Percentiles rank a stretch among this genome's conserved stretches.
These are phyloP conservation scores for Trypanosoma platydactyli DNA, from an alignment of 208 protist species.

Conservation along the genomic window DNA sequence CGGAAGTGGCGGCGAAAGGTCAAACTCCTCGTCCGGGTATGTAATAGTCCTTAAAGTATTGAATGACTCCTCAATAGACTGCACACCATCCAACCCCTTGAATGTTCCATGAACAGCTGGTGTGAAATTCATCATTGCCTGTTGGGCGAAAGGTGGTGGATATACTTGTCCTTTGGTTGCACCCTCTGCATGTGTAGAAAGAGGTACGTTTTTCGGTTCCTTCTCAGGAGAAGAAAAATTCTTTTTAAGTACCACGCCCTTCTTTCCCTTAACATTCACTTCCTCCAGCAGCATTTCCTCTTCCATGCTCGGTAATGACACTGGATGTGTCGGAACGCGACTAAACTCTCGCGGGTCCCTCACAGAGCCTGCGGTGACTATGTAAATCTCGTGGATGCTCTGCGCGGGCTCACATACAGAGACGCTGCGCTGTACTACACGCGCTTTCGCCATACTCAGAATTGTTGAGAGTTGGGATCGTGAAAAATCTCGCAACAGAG, in stretches of 20 bases:
- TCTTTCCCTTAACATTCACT: constrained; percentile 15
- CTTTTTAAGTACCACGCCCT: not conserved
- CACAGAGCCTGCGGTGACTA: constrained; percentile 64
- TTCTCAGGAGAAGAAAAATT: not conserved
- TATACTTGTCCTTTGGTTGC: too few relatives aligned
- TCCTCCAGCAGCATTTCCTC: constrained; percentile 27
- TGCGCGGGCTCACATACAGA: constrained; percentile 79
- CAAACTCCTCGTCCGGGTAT: constrained; percentile 67
- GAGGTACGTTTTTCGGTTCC: not conserved
- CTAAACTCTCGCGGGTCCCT: constrained; percentile 71
- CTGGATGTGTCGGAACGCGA: constrained; percentile 47
- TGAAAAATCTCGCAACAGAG: constrained; percentile 65
- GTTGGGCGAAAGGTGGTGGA: too few relatives aligned
- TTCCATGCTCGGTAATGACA: constrained; percentile 36
- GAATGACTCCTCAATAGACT: too few relatives aligned
- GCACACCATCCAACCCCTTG: too few relatives aligned
- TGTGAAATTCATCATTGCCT: too few relatives aligned
- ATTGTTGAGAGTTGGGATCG: constrained; percentile 45
- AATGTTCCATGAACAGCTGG: too few relatives aligned
- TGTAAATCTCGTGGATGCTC: constrained; percentile 67
- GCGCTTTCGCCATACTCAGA: constrained; percentile 46
- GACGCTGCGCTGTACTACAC: constrained; percentile 57
- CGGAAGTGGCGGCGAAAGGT: constrained; percentile 76
- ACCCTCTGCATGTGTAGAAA: not conserved
- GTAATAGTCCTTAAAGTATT: not conserved